Evolutionary conservation across 345 rosid species (phyloP).

Genomic region (Arabidopsis thaliana): DNA sequence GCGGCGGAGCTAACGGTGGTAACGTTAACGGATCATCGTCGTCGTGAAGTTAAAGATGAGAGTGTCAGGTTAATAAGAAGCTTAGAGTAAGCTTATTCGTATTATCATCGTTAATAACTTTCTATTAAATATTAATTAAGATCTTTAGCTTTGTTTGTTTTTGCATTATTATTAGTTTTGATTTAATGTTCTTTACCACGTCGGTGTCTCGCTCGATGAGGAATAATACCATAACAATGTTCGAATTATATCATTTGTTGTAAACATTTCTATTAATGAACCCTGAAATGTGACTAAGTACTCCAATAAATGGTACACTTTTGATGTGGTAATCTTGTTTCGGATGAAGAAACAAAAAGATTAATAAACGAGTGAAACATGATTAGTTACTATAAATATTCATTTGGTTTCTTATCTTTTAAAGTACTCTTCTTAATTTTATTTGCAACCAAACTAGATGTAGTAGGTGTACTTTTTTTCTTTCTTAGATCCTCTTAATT

Average conservation of each 20-base stretch:
- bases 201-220: constrained; percentile 27
- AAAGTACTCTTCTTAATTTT: not conserved
- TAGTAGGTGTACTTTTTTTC: constrained; percentile 5
- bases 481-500: constrained; percentile 10
- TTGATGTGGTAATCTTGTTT: constrained; percentile 28
- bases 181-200: constrained; percentile 22
- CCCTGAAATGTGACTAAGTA: not conserved
- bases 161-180: constrained; percentile 18
- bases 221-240: constrained; percentile 8
- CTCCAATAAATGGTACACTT: constrained; percentile 1
- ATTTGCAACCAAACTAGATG: constrained; percentile 15
- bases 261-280: not conserved
- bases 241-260: not conserved
- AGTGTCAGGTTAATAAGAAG: constrained; percentile 26
- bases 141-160: constrained; percentile 13
- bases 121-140: constrained; percentile 23
- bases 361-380: constrained; percentile 2
- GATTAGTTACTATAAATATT: constrained; percentile 1
- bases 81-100: constrained; percentile 43
- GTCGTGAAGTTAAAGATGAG: constrained; percentile 39
- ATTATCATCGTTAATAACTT: constrained; percentile 39
- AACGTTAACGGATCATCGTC: constrained; percentile 41
- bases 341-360: constrained; percentile 31
- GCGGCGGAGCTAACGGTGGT: constrained; percentile 37
- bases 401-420: constrained; percentile 27